Conservation (phyloP, 169 alveolate species). For the Plasmodium fragile region DNA sequence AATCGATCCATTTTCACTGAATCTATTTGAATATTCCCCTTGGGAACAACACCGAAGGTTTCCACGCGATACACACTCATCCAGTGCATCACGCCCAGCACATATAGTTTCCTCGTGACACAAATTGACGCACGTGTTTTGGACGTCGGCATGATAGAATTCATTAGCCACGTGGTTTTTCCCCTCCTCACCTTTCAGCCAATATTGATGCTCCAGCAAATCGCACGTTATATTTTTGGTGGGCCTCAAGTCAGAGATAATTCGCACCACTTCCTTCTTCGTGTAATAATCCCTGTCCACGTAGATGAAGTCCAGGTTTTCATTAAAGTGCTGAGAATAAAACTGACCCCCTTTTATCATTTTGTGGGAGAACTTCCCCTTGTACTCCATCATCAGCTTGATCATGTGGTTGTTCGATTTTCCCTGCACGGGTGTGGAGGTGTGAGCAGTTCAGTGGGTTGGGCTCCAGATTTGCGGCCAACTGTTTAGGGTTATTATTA, state of each 20-base stretch:
- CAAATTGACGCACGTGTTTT: too few relatives aligned
- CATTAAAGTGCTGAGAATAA: constrained; percentile 90
- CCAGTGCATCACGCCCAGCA: background rate
- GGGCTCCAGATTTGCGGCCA: background rate
- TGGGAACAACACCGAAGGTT: background rate
- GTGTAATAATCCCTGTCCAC: constrained; percentile 86
- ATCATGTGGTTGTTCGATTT: constrained; percentile 97
- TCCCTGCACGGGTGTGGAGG: constrained; percentile 83
- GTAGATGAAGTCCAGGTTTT: constrained; percentile 85
- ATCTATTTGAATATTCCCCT: background rate
- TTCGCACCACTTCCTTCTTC: constrained; percentile 85
- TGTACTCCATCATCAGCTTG: constrained; percentile 94
- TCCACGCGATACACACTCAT: background rate
- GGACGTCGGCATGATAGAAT: background rate
- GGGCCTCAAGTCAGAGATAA: constrained; percentile 87
- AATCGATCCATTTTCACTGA: background rate
- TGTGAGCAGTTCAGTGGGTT: background rate
- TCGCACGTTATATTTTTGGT: constrained; percentile 86
- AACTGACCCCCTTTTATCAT: constrained; percentile 92
- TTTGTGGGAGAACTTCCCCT: constrained; percentile 95
- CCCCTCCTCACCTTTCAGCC: constrained; percentile 77
- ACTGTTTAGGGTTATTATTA: background rate
- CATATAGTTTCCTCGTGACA: too few relatives aligned
- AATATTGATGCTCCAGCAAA: constrained; percentile 85
- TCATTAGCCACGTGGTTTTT: background rate